Base-by-base conservation (phyloP, 768 basidiomycete genomes). In the Cystobasidium onofrii region DNA sequence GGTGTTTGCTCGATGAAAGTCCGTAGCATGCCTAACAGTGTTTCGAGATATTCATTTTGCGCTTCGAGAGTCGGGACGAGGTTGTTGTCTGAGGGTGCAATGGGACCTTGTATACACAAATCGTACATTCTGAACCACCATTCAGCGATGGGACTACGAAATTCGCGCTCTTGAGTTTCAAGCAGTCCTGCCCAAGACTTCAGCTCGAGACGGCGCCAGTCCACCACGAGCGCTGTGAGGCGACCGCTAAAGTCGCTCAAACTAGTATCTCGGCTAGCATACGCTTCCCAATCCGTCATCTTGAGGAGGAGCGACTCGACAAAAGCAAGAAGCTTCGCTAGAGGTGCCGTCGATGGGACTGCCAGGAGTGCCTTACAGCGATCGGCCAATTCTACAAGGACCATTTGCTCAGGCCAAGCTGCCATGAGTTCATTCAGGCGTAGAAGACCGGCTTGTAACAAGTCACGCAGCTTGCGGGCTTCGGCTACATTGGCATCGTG, bases 391-490 rank as follows among this genome's bases (percentile, higher is more conserved):
- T 95, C 88, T 33, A 89, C 90, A n/a, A 96, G 84, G 10, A 97
- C 91, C 89, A 94, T 92, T 80, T 99, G 96, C 76, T 98, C 95
- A 0, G 96, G 95, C 93, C 92, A 99, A 76, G 92, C 89, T 74
- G 84, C 81, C 29, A 89, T 84, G 23, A 96, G 83, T 1, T 41
- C 73, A 17, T 82, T 77, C 33, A 98, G 83, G 1, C 88, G 86
- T 1, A 72, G 72, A 57, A 83, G 83, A 23, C 95, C 83, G 2
- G 83, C 77, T 2, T 78, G 76, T 10, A 95, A 79, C 17, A 89
- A 79, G 0, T 78, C 79, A 1, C 86, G 82, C 0, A 85, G 88
- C 79, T 86, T 90, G 73, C 83, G 86, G 41, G 86, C 84, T 80
- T 96, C 90, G 1, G 81, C 82, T 34, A 90, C 82, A 78, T 95